These are phyloP conservation scores for Olyra latifolia DNA, from an alignment of 176 grass and related monocot species.

Conservation along the genomic window DNA sequence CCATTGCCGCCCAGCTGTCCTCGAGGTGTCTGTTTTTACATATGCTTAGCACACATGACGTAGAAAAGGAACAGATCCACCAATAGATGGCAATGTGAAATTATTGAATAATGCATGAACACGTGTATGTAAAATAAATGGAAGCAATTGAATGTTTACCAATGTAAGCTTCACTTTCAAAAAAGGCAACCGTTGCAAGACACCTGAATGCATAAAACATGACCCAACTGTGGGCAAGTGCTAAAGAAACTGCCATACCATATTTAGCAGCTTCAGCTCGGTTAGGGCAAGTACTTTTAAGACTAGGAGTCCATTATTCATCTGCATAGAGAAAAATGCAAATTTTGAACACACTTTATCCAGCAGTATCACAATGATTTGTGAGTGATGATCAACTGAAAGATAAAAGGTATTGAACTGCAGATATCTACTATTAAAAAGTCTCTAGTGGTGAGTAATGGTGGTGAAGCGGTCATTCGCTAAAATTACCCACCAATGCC, in stretches of 20 bases:
- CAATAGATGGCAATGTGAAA: background rate
- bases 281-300: background rate
- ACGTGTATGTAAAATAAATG: background rate
- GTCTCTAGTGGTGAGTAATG: too few relatives aligned
- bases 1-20: background rate
- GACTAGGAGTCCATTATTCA: background rate
- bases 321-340: too few relatives aligned
- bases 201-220: too few relatives aligned
- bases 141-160: background rate
- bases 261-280: too few relatives aligned
- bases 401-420: background rate
- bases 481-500: too few relatives aligned
- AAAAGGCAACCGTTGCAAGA: background rate
- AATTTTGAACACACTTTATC: background rate
- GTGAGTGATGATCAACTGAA: background rate
- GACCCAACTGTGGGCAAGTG: too few relatives aligned
- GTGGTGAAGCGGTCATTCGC: too few relatives aligned
- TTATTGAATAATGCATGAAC: background rate
- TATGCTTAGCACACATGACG: background rate
- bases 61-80: background rate
- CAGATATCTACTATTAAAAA: too few relatives aligned
- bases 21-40: background rate
- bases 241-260: too few relatives aligned
- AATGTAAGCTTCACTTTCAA: background rate
- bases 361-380: background rate